Evolutionary conservation across 768 basidiomycete species (phyloP), one percentile per base, ranked within the genome.

Genomic region (Boletus sp.): DNA sequence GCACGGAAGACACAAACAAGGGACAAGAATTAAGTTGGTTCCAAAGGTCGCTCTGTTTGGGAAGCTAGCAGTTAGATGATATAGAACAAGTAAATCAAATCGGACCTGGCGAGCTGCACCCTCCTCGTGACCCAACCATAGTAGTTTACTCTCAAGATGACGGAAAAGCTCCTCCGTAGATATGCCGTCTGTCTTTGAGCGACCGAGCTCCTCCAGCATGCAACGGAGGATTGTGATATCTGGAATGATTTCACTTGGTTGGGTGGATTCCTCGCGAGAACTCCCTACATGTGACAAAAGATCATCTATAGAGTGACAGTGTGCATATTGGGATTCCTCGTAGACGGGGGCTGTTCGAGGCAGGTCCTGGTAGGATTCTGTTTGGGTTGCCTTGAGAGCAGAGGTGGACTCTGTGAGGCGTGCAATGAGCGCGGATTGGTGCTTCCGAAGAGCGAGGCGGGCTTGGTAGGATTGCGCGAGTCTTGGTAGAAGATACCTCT

Each of bases 401-500:
- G 77, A 70, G 29, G 89, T 70, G 15, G 87, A 86, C 7, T 76
- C 71, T 15, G 79, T 80, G 18, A 92, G 75, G 59, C 76, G 80
- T 5, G 73, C 66, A 18, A 90, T 66, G 15, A 90, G 80, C 1
- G 73, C 69, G 18, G 79, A 73, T 49, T 89, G 89, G 63, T 91
- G 87, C 7, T 75, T 66, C 52, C 76, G 80, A 47, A 92, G 70
- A 8, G 87, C 80, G 52, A 76, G 77, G 33, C 89, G 83, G 9
- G 90, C 89, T 30, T 80, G 68, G 29, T 77, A 78, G 1, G 86
- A 83, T 47, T 75, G 78, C 2, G 80, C 69, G 11, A 92, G 78
- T 33, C 83, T 83, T 5, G 90, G 90, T 28, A 90, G 79, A 24
- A 92, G 74, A 63, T 85, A 83, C 36, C 83, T 82, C 90, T 92